A percentile compares a stretch with the other conserved stretches of the same genome.
These are phyloP conservation scores for Cryptococcus neoformans DNA, from an alignment of 1,284 basidiomycete genomes.

Conservation along the genomic window DNA sequence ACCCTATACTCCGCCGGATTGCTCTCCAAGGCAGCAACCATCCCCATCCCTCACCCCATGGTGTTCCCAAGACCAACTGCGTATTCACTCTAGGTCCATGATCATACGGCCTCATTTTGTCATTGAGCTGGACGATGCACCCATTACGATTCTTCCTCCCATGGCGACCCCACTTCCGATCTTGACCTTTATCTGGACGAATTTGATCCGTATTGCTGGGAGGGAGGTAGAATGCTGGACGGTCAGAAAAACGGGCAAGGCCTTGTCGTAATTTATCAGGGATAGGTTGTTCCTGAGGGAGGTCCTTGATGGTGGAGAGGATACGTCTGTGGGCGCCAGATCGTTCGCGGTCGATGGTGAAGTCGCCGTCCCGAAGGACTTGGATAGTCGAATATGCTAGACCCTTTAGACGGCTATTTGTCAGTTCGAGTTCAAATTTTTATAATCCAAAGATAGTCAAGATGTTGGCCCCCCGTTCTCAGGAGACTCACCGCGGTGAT, in stretches of 20 bases:
- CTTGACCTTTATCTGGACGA: no score
- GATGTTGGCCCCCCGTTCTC: neutral
- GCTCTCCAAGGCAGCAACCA: conserved; percentile 37
- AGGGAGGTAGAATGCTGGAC: conserved; percentile 33
- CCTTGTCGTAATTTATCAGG: conserved; percentile 9
- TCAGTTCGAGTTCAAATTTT: neutral
- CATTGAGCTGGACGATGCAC: conserved; percentile 15
- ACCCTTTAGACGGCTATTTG: conserved; percentile 13
- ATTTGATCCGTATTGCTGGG: neutral
- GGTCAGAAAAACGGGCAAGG: conserved; percentile 16
- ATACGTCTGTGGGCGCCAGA: conserved; percentile 12
- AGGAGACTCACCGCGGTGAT: conserved; percentile 29
- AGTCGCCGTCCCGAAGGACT: conserved; percentile 18
- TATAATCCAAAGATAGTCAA: neutral
- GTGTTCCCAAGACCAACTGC: conserved; percentile 22
- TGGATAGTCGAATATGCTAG: conserved; percentile 24
- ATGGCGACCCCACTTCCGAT: no score
- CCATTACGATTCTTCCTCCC: conserved; percentile 5
- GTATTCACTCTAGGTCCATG: conserved; percentile 23
- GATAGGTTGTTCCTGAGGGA: conserved; percentile 6
- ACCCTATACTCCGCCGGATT: conserved; percentile 14
- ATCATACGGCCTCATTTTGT: conserved; percentile 29
- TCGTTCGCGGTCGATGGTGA: conserved; percentile 37
- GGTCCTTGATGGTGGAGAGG: conserved; percentile 4
- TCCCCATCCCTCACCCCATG: conserved; percentile 8